phyloP scores from a whole-genome alignment of 2,329 filamentous ascomycete genomes.

The Colletotrichum filicis region DNA sequence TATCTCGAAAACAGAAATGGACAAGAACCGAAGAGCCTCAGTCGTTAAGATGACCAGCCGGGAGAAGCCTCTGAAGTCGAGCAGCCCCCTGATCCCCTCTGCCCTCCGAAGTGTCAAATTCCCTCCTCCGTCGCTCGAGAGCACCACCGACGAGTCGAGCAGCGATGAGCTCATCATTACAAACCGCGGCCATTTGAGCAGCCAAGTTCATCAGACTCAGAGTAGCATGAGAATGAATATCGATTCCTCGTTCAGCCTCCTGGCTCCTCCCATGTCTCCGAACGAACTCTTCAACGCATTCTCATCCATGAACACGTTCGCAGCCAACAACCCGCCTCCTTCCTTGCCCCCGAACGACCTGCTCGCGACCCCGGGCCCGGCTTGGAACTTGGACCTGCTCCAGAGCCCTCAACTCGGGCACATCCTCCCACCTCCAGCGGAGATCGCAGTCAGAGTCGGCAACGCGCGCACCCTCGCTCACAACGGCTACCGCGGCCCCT shows the following conservation, averaged over 20 bases:
- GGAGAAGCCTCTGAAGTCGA: not conserved
- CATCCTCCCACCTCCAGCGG: not conserved
- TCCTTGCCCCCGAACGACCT: not conserved
- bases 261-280: not conserved
- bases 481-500: conserved; percentile 1
- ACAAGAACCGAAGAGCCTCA: conserved; percentile 22
- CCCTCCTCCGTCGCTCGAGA: not conserved
- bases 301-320: not conserved
- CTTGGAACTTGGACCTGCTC: not conserved
- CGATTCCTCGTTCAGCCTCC: not conserved
- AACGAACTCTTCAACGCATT: not conserved
- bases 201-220: not conserved
- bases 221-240: not conserved
- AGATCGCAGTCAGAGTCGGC: not conserved
- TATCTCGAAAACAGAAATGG: not conserved
- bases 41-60: conserved; percentile 3
- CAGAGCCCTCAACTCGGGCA: not conserved
- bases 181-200: not conserved
- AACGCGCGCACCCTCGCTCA: not conserved
- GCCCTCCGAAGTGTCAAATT: not conserved
- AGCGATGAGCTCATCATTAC: not conserved
- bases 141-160: not conserved
- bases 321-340: not conserved
- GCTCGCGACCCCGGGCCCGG: not conserved
- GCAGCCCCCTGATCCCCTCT: not conserved